A percentile compares a stretch with the other conserved stretches of the same genome.
Evolutionary conservation across 2,329 filamentous ascomycete genomes (phyloP).

Genomic region (Cercospora sesami): DNA sequence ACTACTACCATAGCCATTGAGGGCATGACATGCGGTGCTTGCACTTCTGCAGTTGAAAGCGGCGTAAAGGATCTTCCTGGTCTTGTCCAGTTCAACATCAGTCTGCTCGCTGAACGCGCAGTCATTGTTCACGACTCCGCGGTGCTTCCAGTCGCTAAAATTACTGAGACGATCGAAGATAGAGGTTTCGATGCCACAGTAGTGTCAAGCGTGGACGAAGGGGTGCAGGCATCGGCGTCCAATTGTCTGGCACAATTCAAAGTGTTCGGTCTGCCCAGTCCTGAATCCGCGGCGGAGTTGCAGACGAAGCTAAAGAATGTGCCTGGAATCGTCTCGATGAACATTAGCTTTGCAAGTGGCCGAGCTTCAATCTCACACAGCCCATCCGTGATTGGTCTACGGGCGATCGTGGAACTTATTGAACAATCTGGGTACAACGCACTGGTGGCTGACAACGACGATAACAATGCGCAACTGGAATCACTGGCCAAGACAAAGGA

Average conservation of each 20-base stretch:
- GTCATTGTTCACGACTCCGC: slow-evolving; percentile 79
- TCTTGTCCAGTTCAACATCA: slow-evolving; percentile 88
- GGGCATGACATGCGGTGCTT: slow-evolving; percentile 97
- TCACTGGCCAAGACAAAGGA: slow-evolving; percentile 95
- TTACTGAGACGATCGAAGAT: slow-evolving; percentile 82
- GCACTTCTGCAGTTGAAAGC: slow-evolving; percentile 84
- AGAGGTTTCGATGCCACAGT: slow-evolving; percentile 82
- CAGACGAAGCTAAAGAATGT: slow-evolving; percentile 66
- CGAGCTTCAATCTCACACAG: slow-evolving; percentile 73
- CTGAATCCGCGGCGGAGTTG: slow-evolving; percentile 68
- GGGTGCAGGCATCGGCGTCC: slow-evolving; percentile 55
- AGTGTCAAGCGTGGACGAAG: slow-evolving; percentile 68
- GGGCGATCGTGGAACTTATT: slow-evolving; percentile 76
- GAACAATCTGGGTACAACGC: slow-evolving; percentile 86
- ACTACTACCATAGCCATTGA: slow-evolving; percentile 87
- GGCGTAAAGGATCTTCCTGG: slow-evolving; percentile 78
- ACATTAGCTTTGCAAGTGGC: slow-evolving; percentile 70
- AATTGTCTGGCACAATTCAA: slow-evolving; percentile 73
- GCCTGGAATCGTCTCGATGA: slow-evolving; percentile 72
- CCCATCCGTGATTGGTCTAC: slow-evolving; percentile 70
- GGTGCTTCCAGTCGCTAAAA: slow-evolving; percentile 69
- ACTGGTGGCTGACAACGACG: slow-evolving; percentile 83
- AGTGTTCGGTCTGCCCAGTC: slow-evolving; percentile 75
- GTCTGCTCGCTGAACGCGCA: slow-evolving; percentile 85
- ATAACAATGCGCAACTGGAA: slow-evolving; percentile 95